phyloP scores from a whole-genome alignment of 148 eudicot genomes.

The Rhododendron simsii region DNA sequence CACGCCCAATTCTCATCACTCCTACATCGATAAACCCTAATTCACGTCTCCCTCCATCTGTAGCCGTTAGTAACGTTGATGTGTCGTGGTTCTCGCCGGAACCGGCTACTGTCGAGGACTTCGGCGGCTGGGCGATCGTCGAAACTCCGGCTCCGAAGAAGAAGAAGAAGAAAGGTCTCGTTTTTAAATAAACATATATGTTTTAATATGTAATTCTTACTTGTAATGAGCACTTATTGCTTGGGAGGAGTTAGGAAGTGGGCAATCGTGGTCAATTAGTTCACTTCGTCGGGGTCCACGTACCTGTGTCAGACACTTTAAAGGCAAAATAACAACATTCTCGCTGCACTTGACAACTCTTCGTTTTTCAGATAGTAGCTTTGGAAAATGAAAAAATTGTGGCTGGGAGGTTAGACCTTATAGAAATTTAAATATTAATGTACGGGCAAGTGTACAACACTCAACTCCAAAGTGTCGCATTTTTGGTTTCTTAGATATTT shows the following conservation, averaged over 20 bases:
- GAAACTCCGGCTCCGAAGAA: constrained; percentile 21
- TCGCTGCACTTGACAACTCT: not conserved
- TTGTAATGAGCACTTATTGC: not conserved
- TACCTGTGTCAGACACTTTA: not conserved
- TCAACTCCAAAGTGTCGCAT: not conserved
- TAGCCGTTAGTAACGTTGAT: constrained; percentile 19
- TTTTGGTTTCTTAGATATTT: not conserved
- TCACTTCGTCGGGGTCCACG: no score
- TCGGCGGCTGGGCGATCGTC: constrained; percentile 63
- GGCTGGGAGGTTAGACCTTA: not conserved
- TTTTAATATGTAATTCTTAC: not conserved
- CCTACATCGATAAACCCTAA: constrained; percentile 18
- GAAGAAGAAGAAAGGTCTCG: constrained; percentile 37
- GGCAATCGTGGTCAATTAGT: not conserved
- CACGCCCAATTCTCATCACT: constrained; percentile 10
- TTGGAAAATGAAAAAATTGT: not conserved
- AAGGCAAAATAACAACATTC: not conserved
- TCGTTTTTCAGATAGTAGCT: not conserved
- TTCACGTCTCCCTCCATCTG: constrained; percentile 28
- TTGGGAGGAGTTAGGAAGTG: not conserved
- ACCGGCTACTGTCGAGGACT: constrained; percentile 29
- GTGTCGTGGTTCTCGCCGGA: constrained; percentile 46
- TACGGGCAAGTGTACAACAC: not conserved
- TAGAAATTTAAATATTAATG: not conserved
- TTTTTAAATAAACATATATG: not conserved